A percentile compares a stretch with the other conserved stretches of the same genome.
Evolutionary conservation across 306 rosid genomes (phyloP).

Genomic region (Acacia crassicarpa): DNA sequence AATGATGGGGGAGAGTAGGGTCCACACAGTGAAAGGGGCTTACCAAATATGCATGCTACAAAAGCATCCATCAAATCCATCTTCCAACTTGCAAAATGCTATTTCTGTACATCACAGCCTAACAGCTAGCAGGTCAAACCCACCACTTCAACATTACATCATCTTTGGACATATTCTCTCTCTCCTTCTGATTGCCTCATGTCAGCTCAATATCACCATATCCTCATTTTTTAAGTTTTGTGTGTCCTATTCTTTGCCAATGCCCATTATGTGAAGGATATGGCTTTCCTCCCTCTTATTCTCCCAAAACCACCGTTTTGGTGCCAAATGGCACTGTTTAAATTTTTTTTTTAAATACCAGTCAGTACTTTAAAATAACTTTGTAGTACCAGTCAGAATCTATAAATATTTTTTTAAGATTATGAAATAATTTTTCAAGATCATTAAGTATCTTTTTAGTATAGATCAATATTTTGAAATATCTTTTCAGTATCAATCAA

Average conservation of each 20-base stretch:
- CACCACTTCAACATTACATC: constrained; percentile 39
- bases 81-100: constrained; percentile 29
- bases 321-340: too few species aligned
- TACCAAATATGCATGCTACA: constrained; percentile 28
- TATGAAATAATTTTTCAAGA: too few species aligned
- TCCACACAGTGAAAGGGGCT: constrained; percentile 40
- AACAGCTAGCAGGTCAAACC: constrained; percentile 43
- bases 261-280: too few species aligned
- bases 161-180: constrained; percentile 8
- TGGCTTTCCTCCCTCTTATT: too few species aligned
- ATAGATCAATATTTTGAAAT: too few species aligned
- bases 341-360: too few species aligned
- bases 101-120: neutral
- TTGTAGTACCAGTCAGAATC: too few species aligned
- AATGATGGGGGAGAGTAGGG: constrained; percentile 36
- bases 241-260: neutral
- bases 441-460: too few species aligned
- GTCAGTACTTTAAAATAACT: too few species aligned
- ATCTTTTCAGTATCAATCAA: too few species aligned
- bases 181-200: neutral
- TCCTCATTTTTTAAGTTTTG: neutral
- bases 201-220: neutral
- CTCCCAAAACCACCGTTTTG: too few species aligned
- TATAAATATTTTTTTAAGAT: too few species aligned
- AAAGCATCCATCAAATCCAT: neutral